Evolutionary conservation across 1,139 yeast species (phyloP).

Genomic region (Candida pseudoviswanathii): DNA sequence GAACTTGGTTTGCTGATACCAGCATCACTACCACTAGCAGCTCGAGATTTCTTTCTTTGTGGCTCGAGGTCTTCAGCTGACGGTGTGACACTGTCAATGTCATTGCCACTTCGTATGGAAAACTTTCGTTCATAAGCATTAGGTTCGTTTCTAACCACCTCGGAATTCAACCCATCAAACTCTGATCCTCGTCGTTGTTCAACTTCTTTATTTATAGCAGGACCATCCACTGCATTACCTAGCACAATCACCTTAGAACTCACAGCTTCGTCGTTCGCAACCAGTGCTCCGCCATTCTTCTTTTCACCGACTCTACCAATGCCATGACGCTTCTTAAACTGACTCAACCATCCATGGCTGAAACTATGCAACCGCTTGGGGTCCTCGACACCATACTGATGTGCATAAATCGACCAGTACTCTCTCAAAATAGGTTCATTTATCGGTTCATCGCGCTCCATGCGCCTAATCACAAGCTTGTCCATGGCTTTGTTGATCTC

Average conservation of each 20-base stretch:
- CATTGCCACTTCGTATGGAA: too few species aligned
- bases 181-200: not conserved
- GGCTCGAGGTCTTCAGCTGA: slow-evolving; percentile 8
- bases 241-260: too few species aligned
- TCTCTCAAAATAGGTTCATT: slow-evolving; percentile 58
- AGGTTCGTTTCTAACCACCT: too few species aligned
- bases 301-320: slow-evolving; percentile 29
- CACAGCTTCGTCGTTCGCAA: too few species aligned
- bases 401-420: slow-evolving; percentile 58
- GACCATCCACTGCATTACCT: too few species aligned
- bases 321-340: slow-evolving; percentile 61
- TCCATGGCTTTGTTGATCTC: slow-evolving; percentile 63
- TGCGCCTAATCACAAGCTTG: slow-evolving; percentile 46
- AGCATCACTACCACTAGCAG: not conserved
- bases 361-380: slow-evolving; percentile 57
- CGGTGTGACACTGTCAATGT: too few species aligned
- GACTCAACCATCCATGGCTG: slow-evolving; percentile 64
- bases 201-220: too few species aligned
- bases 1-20: not conserved
- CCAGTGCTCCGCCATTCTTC: not conserved
- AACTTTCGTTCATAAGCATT: too few species aligned
- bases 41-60: slow-evolving; percentile 11
- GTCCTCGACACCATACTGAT: slow-evolving; percentile 58
- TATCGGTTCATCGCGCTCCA: slow-evolving; percentile 47
- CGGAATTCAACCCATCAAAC: not conserved